phyloP scores from a whole-genome alignment of 345 rosid genomes.

The Sonneratia caseolaris region DNA sequence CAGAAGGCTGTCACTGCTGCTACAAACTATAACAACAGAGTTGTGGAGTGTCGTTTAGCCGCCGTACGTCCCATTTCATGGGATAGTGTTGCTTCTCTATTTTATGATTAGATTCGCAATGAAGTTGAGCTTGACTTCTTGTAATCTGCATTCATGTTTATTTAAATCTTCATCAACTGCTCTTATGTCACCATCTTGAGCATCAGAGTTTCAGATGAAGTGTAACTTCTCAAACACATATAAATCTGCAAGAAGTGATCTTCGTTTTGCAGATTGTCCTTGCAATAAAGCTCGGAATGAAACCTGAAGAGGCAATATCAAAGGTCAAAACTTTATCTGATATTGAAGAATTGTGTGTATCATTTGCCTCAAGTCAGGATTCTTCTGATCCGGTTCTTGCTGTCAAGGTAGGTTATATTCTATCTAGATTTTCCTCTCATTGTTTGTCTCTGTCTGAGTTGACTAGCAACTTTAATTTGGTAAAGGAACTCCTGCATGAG shows the following conservation, averaged over 20 bases:
- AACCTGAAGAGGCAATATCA: slow-evolving; percentile 53
- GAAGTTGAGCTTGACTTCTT: neutral
- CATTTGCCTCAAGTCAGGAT: slow-evolving; percentile 44
- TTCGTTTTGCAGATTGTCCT: slow-evolving; percentile 49
- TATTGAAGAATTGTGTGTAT: slow-evolving; percentile 72
- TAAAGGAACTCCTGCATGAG: slow-evolving; percentile 64
- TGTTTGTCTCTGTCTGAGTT: neutral
- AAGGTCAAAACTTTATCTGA: slow-evolving; percentile 84
- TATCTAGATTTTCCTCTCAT: slow-evolving; percentile 2
- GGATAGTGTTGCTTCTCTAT: neutral
- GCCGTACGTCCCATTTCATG: slow-evolving; percentile 39
- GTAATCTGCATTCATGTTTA: neutral
- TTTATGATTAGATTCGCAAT: neutral
- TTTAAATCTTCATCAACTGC: neutral
- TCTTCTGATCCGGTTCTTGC: slow-evolving; percentile 79
- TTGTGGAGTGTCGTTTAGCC: slow-evolving; percentile 91
- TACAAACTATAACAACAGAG: slow-evolving; percentile 87
- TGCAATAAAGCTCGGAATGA: slow-evolving; percentile 80
- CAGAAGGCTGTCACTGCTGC: slow-evolving; percentile 98
- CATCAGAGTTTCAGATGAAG: neutral
- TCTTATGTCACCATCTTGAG: neutral
- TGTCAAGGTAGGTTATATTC: slow-evolving; percentile 52
- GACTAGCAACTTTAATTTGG: slow-evolving; percentile 2
- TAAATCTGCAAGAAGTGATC: neutral
- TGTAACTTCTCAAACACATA: neutral